Conservation (phyloP, 805 yeast genomes). For the Candida methanosorbosa region DNA sequence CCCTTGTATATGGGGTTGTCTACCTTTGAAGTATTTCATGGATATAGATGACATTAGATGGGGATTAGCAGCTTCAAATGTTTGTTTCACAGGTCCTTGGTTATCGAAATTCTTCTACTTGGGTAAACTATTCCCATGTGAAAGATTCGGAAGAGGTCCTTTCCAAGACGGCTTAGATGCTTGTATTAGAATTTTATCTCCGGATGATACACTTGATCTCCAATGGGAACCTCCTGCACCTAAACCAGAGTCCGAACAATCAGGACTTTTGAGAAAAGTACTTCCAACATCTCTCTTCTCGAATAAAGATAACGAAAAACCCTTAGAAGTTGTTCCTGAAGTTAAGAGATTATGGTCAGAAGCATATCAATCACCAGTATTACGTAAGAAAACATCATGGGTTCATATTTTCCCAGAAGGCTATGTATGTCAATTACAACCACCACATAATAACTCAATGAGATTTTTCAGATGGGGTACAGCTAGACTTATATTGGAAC, state of each 20-base stretch:
- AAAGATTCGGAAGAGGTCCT: conserved; percentile 87
- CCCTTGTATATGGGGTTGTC: conserved; percentile 80
- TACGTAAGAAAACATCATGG: conserved; percentile 70
- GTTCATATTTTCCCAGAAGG: conserved; percentile 95
- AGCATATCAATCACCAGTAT: conserved; percentile 43
- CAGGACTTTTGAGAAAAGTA: not conserved
- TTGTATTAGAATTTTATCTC: conserved; percentile 67
- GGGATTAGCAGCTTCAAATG: conserved; percentile 91
- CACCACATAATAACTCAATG: conserved; percentile 81
- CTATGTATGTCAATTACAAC: conserved; percentile 74
- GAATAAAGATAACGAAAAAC: not conserved
- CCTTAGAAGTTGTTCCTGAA: conserved; percentile 3
- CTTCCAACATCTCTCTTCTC: not conserved
- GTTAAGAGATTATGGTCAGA: conserved; percentile 17
- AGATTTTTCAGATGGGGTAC: conserved; percentile 96
- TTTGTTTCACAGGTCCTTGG: conserved; percentile 60
- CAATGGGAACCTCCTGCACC: conserved; percentile 12
- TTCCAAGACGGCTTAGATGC: conserved; percentile 90
- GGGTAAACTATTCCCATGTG: conserved; percentile 84
- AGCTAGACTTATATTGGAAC: conserved; percentile 72
- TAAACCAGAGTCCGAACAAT: not conserved
- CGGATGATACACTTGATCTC: conserved; percentile 57
- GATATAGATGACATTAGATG: conserved; percentile 70
- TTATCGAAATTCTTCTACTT: conserved; percentile 61
- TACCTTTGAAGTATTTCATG: conserved; percentile 62